Evolutionary conservation across 768 basidiomycete species (phyloP).

Genomic region (Podaxis mareebaensis): DNA sequence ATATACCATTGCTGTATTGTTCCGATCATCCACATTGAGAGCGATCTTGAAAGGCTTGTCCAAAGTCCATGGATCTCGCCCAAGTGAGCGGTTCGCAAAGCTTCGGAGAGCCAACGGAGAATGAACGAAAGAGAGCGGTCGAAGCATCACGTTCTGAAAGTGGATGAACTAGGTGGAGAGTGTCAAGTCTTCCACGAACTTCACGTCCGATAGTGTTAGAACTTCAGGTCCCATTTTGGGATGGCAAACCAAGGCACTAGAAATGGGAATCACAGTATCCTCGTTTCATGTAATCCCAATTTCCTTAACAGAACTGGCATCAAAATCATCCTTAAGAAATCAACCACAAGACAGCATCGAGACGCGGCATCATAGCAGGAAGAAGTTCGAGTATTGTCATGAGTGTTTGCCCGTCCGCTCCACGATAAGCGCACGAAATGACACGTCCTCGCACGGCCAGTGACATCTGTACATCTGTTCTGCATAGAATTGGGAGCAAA

Average conservation of each 20-base stretch:
- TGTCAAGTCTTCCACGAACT: constrained; percentile 1
- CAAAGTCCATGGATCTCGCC: constrained; percentile 6
- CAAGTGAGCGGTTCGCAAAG: neutral
- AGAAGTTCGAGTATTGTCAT: too few relatives aligned
- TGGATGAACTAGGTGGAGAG: constrained; percentile 2
- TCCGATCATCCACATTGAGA: neutral
- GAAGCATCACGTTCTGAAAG: constrained; percentile 1
- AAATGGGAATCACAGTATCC: neutral
- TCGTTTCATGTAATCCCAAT: neutral
- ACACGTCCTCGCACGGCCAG: too few relatives aligned
- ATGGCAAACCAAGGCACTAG: constrained; percentile 8
- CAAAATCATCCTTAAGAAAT: neutral
- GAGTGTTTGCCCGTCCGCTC: too few relatives aligned
- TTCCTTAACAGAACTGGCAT: neutral
- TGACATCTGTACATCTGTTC: too few relatives aligned
- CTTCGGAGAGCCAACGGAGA: neutral
- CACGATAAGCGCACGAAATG: too few relatives aligned
- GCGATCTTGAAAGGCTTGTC: neutral
- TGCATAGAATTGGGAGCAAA: too few relatives aligned
- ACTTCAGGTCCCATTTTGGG: neutral
- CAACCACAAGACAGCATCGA: neutral
- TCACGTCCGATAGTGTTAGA: constrained; percentile 12
- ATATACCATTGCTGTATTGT: constrained; percentile 1
- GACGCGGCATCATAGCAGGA: too few relatives aligned
- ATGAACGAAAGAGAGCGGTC: neutral